Base-by-base conservation (phyloP, 495 filamentous ascomycete species). In the Penicillium tannophilum region DNA sequence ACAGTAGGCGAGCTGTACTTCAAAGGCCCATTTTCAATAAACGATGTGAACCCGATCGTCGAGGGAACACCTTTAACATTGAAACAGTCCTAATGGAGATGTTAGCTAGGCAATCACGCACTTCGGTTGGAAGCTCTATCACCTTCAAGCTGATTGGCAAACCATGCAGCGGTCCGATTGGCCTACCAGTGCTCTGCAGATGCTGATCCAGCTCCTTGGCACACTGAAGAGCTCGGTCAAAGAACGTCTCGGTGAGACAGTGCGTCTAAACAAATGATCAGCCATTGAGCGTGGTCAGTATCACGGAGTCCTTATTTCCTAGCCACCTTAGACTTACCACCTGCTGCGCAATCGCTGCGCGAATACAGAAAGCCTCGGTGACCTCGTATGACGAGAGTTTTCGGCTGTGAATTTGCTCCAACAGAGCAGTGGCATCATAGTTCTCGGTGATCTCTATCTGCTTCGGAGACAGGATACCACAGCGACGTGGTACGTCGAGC, bases 111-210 rank as follows among this genome's bases (percentile, higher is more conserved):
- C 16, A 63, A 16, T 17, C 9, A 36, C 10, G 30, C 23, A 30
- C 24, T 23, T 30, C 16, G 0, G 8, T 31, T 24, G 10, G 28
- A 9, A 31, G 3, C 9, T 16, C 16, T 26, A 11, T 45, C 41
- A 76, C 85, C 68, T 88, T 88, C 41, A 86, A 75, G 52, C 77
- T 82, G 51, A 88, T 83, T 0, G 86, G 86, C 6, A 89, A 56
- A 26, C 86, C 86, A 57, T 88, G 85, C 0, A 89, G 71, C 0
- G 85, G 84, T 1, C 86, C 86, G 26, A 86, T 68, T 14, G 78
- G 72, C 30, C 76, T 77, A 0, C 69, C 64, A 1, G 66, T 65
- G 12, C 61, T 56, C 19, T 46, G 24, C 10, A 77, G 49, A 52
- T 76, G 62, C 6, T 65, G 63, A 56, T 82, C 79, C 4, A 79